These are phyloP conservation scores for Dysphania ambrosioides DNA, from an alignment of 148 eudicot species.

Conservation along the genomic window DNA sequence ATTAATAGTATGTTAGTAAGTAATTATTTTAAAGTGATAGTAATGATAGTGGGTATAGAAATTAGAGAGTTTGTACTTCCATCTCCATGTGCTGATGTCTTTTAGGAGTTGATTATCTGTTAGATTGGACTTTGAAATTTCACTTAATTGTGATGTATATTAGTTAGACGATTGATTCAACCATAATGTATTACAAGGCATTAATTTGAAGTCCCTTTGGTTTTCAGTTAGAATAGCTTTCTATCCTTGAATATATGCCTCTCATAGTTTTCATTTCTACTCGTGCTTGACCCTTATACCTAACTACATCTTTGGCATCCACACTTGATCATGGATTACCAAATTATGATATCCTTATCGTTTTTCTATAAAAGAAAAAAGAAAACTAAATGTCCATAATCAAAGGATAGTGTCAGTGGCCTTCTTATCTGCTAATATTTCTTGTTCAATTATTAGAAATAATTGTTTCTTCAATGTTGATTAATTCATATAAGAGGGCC, in stretches of 20 bases:
- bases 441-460: conserved; percentile 15
- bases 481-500: conserved; percentile 9
- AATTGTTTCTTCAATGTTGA: background rate
- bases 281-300: background rate
- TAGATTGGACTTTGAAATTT: conserved; percentile 21
- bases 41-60: conserved; percentile 17
- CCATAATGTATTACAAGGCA: background rate
- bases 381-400: conserved; percentile 20
- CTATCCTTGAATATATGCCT: background rate
- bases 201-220: background rate
- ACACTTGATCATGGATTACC: conserved; percentile 1
- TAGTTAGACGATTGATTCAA: background rate
- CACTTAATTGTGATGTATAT: conserved; percentile 7
- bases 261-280: background rate
- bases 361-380: conserved; percentile 14
- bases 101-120: conserved; percentile 5
- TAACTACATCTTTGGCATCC: conserved; percentile 2
- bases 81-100: conserved; percentile 31
- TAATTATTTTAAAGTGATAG: background rate
- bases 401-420: conserved; percentile 14
- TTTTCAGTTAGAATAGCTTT: background rate
- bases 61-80: conserved; percentile 13
- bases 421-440: conserved; percentile 24
- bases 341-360: conserved; percentile 18
- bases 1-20: conserved; percentile 19